phyloP scores from a whole-genome alignment of 768 basidiomycete species.

The Tricholoma furcatifolium region DNA sequence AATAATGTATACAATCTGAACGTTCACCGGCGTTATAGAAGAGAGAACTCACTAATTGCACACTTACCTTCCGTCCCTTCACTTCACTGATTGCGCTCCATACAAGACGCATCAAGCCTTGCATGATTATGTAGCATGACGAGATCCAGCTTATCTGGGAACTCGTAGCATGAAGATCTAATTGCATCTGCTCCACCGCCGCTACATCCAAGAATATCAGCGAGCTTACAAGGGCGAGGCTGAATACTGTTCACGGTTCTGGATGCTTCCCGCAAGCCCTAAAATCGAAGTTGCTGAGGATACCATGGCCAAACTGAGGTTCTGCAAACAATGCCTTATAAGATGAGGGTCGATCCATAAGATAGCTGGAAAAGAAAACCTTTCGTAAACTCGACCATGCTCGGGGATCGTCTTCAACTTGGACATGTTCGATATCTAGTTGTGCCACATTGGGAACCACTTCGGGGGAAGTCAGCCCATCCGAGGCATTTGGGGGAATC shows the following conservation, averaged over 20 bases:
- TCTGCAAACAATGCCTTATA: slow-evolving; percentile 25
- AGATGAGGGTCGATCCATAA: neutral
- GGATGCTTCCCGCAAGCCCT: slow-evolving; percentile 57
- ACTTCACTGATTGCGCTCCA: slow-evolving; percentile 77
- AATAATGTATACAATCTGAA: slow-evolving; percentile 56
- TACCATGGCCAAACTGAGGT: slow-evolving; percentile 44
- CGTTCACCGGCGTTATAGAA: neutral
- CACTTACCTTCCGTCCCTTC: slow-evolving; percentile 67
- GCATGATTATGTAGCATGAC: slow-evolving; percentile 70
- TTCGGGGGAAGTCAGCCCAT: neutral
- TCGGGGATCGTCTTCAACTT: slow-evolving; percentile 62
- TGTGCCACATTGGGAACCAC: neutral
- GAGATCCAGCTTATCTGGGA: slow-evolving; percentile 66
- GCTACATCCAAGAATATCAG: slow-evolving; percentile 37
- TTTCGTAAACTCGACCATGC: slow-evolving; percentile 57
- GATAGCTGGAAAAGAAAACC: slow-evolving; percentile 29
- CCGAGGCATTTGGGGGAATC: neutral
- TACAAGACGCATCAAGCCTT: slow-evolving; percentile 63
- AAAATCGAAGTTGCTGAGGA: slow-evolving; percentile 56
- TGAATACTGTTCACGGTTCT: slow-evolving; percentile 50
- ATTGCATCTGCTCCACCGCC: slow-evolving; percentile 58
- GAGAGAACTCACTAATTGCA: neutral
- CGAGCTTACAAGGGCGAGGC: neutral
- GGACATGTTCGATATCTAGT: slow-evolving; percentile 49
- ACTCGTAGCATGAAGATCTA: slow-evolving; percentile 58